Evolutionary conservation across 805 yeast species (phyloP), one percentile per base, ranked within the genome.

Genomic region (Candida bentonensis): DNA sequence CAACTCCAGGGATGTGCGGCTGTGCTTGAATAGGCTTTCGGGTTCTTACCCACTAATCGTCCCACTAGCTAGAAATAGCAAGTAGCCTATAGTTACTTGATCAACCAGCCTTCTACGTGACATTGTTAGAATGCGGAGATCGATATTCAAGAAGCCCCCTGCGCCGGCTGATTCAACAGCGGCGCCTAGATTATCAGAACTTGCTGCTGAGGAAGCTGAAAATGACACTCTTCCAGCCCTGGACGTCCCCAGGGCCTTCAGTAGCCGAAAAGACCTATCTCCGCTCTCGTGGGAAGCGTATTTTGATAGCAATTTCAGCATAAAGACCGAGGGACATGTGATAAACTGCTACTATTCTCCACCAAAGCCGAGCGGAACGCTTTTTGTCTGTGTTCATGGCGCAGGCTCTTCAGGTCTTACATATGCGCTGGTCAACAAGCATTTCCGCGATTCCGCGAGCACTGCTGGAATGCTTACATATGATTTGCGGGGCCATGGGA

Each of bases 361-460:
- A 0, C 88, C 94, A 0, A 47, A 52, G 4, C 48, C 53, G 1
- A 53, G 56, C 0, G 57, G 67, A 0, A 86, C 94, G 0, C 53
- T 86, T 1, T 77, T 83, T 52, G 63, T 92, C 1, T 77, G 79
- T 51, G 92, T 85, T 51, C 99, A 92, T 60, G 99, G 99, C 2
- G 96, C 96, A 1, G 98, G 97, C 0, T 87, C 96, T 0, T 74
- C 84, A 1, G 86, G 82, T 0, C 64, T 84, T 63, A 71, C 96
- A 1, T 92, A 83, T 64, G 82, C 84, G 0, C 57, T 65, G 22
- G 53, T 85, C 73, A 1, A 59, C 54, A 40, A 54, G 57, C 7
- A 50, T 75, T 17, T 53, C 36, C 53, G 39, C 40, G 47, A 52
- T 5, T 59, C 64, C 2, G 58, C 65, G 2, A 63, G 58, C 17